Evolutionary conservation across 75 land plant genomes (phyloP), one percentile per base, ranked within the genome.

Genomic region (Isoetes taiwanensis): DNA sequence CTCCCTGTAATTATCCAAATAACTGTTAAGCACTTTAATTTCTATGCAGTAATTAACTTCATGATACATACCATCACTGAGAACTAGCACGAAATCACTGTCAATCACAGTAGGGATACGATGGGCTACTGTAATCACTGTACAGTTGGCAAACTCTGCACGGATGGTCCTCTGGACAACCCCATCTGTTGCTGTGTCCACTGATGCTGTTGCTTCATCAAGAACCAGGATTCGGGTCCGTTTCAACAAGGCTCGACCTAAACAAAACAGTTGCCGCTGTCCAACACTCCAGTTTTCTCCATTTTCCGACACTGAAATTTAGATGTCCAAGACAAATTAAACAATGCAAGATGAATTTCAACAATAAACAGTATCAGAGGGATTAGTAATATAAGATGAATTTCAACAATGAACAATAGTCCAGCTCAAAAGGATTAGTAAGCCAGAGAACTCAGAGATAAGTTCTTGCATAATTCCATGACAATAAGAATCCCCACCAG

Each of bases 241-340:
- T 59, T 64, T 72, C 43, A 75, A 66, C 56, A 75, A 34, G 1
- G 76, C 64, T 28, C 75, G 61, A 2, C 77, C 77, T 50, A 75
- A 43, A 54, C 77, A 75, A 17, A 75, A 59, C 8, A 75, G 46
- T 35, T 75, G 77, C 43, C 76, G 53, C 28, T 75, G 77, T 10
- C 77, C 77, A 30, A 72, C 69, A 31, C 77, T 75, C 77, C 75
- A 75, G 41, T 75, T 75, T 43, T 75, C 77, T 20, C 76, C 77
- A 72, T 75, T 75, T 56, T 75, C 75, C 2, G 71, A 65, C 27
- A 75, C 77, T 75, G 64, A 20, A 71, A 27, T 14, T n/a, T n/a
- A n/a, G n/a, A n/a, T n/a, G n/a, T n/a, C n/a, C n/a, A n/a, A n/a
- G n/a, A n/a, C n/a, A n/a, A n/a, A n/a, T n/a, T n/a, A n/a, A n/a